Percentiles rank a stretch among this genome's conserved stretches.
Conservation (phyloP, 2,329 filamentous ascomycete genomes). For the Colletotrichum siamense region DNA sequence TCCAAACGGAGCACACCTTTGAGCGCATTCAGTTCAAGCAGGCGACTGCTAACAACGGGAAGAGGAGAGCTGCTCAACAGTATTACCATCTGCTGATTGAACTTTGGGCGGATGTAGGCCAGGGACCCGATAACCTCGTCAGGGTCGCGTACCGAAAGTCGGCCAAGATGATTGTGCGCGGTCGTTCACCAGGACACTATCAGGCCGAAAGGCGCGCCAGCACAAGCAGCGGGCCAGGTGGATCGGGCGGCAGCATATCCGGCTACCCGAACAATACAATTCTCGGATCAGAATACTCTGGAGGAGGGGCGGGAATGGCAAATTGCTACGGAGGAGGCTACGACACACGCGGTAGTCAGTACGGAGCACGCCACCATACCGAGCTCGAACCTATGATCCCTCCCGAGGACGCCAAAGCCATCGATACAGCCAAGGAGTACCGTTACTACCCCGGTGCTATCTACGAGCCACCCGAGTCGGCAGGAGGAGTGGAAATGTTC, state of each 20-base stretch:
- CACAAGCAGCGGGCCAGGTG: constrained; percentile 70
- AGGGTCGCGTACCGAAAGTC: constrained; percentile 77
- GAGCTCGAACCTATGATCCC: constrained; percentile 60
- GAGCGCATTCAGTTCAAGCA: constrained; percentile 95
- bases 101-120: constrained; percentile 73
- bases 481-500: constrained; percentile 55
- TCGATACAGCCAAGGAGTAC: constrained; percentile 56
- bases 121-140: constrained; percentile 61
- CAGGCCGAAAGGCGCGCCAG: constrained; percentile 73
- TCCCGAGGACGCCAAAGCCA: constrained; percentile 55
- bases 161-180: constrained; percentile 85
- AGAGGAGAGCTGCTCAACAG: constrained; percentile 87
- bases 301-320: constrained; percentile 43
- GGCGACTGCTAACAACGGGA: constrained; percentile 92
- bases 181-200: constrained; percentile 82
- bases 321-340: constrained; percentile 41
- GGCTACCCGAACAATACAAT: constrained; percentile 46
- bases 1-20: constrained; percentile 68
- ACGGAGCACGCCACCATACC: constrained; percentile 51
- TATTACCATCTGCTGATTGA: constrained; percentile 93
- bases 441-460: constrained; percentile 59
- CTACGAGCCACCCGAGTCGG: constrained; percentile 48
- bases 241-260: constrained; percentile 67
- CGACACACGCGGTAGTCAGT: constrained; percentile 46
- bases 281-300: constrained; percentile 43